Percentiles rank a stretch among this genome's conserved stretches.
Conservation (phyloP, 2,329 filamentous ascomycete species). For the Neonectria hederae region DNA sequence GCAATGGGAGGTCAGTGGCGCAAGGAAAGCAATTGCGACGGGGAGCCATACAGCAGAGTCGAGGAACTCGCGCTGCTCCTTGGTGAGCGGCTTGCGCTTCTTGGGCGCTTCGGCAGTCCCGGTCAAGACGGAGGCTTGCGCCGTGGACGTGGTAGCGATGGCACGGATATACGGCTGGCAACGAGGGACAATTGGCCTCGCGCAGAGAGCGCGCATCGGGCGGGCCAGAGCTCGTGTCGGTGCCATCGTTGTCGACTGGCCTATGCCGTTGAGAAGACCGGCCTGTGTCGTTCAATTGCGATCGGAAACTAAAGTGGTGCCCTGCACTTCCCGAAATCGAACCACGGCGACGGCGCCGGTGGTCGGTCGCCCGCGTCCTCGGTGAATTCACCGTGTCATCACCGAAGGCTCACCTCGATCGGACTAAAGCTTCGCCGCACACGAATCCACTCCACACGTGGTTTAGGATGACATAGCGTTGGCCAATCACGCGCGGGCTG, state of each 20-base stretch:
- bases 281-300: constrained; percentile 23
- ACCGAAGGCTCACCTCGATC: constrained; percentile 23
- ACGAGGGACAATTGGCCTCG: constrained; percentile 24
- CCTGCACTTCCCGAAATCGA: constrained; percentile 31
- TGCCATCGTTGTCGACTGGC: constrained; percentile 29
- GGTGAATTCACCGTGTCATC: constrained; percentile 27
- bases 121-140: constrained; percentile 31
- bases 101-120: constrained; percentile 42
- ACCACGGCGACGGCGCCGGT: constrained; percentile 35
- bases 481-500: constrained; percentile 36
- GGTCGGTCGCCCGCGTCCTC: constrained; percentile 21
- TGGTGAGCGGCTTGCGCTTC: constrained; percentile 69
- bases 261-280: constrained; percentile 1
- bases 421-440: constrained; percentile 42
- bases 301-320: constrained; percentile 5
- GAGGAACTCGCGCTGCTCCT: constrained; percentile 77
- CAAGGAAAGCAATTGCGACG: neutral
- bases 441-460: constrained; percentile 37
- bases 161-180: constrained; percentile 31
- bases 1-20: constrained; percentile 24
- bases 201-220: constrained; percentile 29
- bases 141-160: constrained; percentile 35
- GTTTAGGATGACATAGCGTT: constrained; percentile 37
- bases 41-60: constrained; percentile 70
- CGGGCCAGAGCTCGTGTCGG: constrained; percentile 30